Percentiles rank a stretch among this genome's conserved stretches.
Conservation (phyloP, 768 basidiomycete species). For the Lentinus brumalis region DNA sequence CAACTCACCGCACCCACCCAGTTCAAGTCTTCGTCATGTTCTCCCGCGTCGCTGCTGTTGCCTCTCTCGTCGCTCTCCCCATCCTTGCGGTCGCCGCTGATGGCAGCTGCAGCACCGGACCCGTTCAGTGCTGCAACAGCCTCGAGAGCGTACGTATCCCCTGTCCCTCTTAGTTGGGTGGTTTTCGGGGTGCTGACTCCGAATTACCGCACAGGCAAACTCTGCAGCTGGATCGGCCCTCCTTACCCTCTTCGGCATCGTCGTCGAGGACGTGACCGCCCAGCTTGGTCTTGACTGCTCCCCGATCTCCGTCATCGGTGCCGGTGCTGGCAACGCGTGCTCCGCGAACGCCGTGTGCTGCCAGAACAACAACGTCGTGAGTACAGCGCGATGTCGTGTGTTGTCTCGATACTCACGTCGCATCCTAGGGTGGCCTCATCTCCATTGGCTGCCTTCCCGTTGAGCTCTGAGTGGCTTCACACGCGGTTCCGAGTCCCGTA, state of each 20-base stretch:
- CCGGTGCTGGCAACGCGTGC: conserved; percentile 10
- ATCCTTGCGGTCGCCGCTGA: conserved; percentile 19
- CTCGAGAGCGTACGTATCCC: conserved; percentile 4
- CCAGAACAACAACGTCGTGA: conserved; percentile 22
- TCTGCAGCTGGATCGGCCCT: conserved; percentile 6
- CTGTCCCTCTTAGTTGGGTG: too few species aligned
- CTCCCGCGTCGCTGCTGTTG: conserved; percentile 18
- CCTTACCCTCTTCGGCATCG: conserved; percentile 12
- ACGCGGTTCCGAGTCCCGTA: too few species aligned
- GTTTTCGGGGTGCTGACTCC: not conserved
- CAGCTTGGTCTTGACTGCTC: conserved; percentile 15
- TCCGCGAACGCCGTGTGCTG: conserved; percentile 15
- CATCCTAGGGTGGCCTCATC: conserved; percentile 7
- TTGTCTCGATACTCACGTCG: not conserved
- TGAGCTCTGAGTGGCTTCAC: conserved; percentile 3
- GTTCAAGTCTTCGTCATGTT: conserved; percentile 12
- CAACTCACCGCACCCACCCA: not conserved
- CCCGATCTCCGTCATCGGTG: conserved; percentile 18
- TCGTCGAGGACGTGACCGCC: conserved; percentile 5
- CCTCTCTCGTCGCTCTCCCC: conserved; percentile 15
- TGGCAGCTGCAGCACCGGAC: conserved; percentile 19
- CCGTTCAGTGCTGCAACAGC: conserved; percentile 20
- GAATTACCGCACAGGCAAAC: not conserved
- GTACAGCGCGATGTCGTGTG: not conserved
- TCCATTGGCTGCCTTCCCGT: conserved; percentile 21